Evolutionary conservation across 2,329 filamentous ascomycete species (phyloP), one percentile per base, ranked within the genome.

Genomic region (Alternaria panax): DNA sequence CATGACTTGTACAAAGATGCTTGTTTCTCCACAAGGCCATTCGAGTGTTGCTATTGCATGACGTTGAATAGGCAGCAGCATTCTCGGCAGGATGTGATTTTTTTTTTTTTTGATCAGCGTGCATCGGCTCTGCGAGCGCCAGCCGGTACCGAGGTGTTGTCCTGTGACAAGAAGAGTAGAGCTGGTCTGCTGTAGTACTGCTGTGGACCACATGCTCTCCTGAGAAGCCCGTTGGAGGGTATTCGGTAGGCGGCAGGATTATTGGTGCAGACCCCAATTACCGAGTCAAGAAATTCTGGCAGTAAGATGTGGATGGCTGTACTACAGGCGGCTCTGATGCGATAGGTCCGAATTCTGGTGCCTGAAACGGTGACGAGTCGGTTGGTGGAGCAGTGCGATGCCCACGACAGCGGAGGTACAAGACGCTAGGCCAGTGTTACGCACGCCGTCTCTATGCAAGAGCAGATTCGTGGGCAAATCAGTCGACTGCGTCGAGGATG

Each of bases 301-400:
- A 45, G 20, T 48, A 51, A 34, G 36, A 54, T 59, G 45, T 56
- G 38, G 46, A 59, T 40, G 28, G 25, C 25, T 51, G 42, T n/a
- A 45, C 20, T 47, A 14, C 27, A 75, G 68, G 71, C 71, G 72
- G 54, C 64, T 34, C 48, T 47, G 40, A 57, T 54, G 22, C 65
- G 60, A 74, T 73, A 67, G 67, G 72, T 58, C 62, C 20, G 62
- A 66, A 74, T 67, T 64, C 62, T 64, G 70, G 51, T 74, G 72
- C 71, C 71, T 75, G 68, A 66, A 67, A 67, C 66, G 59, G 62
- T 55, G 56, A 64, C 54, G 57, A 65, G 53, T 55, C 58, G 56
- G 50, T 40, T 51, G 54, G 62, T 64, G 57, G 48, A 63, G 38
- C 41, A 52, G 34, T 46, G 42, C 43, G 57, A 60, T 55, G 56